Evolutionary conservation across 768 basidiomycete genomes (phyloP), one percentile per base, ranked within the genome.

Genomic region (Suillus subluteus): DNA sequence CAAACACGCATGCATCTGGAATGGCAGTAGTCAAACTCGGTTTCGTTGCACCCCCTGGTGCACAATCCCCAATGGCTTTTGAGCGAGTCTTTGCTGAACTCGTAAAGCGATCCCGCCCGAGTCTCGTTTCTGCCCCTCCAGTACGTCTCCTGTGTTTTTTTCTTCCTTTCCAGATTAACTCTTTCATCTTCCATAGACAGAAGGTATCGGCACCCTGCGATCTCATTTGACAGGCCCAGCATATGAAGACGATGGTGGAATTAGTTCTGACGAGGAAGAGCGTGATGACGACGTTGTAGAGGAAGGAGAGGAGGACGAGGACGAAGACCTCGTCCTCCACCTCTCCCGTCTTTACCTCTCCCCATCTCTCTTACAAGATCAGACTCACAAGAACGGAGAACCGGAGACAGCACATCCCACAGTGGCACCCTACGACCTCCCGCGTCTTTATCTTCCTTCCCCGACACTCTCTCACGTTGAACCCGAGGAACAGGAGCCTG

Each of bases 131-230:
- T 48, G 89, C 89, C 1, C 91, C 92, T 9, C 92, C 94, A 1
- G 92, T 93, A 38, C n/a, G 35, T 67, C 46, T 38, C 35, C 3
- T 46, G 55, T 62, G 65, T 64, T 69, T 67, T n/a, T 68, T 46
- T 23, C 26, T 59, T 26, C 65, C 26, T 64, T n/a, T 69, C 32
- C n/a, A 11, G 38, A 52, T 58, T 43, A 23, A 55, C 35, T 63
- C 32, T 23, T 56, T 52, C 32, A 8, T 23, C 7, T 67, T 41
- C 56, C 6, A 56, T 40, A 96, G 94, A 95, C 92, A 12, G 89
- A 93, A 78, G 92, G 94, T 32, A 88, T 95, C 37, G 94, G 94
- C 62, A 96, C 95, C 3, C 80, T 93, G 32, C 90, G 91, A 37
- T 90, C 89, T 3, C 80, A 87, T 73, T 80, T 86, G 23, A 74